Conservation (phyloP, 768 basidiomycete species). For the Cystofilobasidium ferigula region DNA sequence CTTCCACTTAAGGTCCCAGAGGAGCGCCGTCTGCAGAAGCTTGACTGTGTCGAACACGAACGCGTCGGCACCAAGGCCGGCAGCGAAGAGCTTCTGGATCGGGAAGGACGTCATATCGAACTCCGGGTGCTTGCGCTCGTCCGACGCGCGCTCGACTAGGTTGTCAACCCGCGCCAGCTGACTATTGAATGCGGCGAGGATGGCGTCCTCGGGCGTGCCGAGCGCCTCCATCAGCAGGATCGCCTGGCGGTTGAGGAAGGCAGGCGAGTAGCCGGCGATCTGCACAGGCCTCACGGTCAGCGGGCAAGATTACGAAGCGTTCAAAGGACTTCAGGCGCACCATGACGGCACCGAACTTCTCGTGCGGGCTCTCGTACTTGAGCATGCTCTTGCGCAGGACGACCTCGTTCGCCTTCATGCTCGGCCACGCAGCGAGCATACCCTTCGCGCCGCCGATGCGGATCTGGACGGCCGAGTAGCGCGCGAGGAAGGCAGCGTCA, state of each 20-base stretch:
- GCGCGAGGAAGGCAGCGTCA: background rate
- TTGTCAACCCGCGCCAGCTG: background rate
- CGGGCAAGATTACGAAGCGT: background rate
- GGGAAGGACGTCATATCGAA: constrained; percentile 9
- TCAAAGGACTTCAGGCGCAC: background rate
- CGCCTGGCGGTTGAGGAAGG: constrained; percentile 16
- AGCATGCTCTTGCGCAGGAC: constrained; percentile 4
- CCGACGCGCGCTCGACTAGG: background rate
- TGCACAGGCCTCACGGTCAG: background rate
- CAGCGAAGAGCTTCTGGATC: constrained; percentile 4
- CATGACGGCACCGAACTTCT: constrained; percentile 15
- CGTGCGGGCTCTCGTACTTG: constrained; percentile 5
- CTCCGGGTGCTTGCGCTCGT: background rate
- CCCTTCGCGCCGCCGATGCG: constrained; percentile 23
- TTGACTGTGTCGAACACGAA: constrained; percentile 11
- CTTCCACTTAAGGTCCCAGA: constrained; percentile 16
- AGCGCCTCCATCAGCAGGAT: constrained; percentile 14
- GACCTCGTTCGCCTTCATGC: background rate
- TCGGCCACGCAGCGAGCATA: constrained; percentile 14
- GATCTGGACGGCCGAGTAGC: constrained; percentile 14
- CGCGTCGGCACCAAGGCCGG: constrained; percentile 1
- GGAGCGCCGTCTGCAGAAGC: background rate
- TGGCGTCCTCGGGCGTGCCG: background rate
- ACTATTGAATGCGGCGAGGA: background rate
- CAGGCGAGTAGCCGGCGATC: constrained; percentile 7